Evolutionary conservation across 2,329 filamentous ascomycete species (phyloP).

Genomic region (Colletotrichum cuscutae): DNA sequence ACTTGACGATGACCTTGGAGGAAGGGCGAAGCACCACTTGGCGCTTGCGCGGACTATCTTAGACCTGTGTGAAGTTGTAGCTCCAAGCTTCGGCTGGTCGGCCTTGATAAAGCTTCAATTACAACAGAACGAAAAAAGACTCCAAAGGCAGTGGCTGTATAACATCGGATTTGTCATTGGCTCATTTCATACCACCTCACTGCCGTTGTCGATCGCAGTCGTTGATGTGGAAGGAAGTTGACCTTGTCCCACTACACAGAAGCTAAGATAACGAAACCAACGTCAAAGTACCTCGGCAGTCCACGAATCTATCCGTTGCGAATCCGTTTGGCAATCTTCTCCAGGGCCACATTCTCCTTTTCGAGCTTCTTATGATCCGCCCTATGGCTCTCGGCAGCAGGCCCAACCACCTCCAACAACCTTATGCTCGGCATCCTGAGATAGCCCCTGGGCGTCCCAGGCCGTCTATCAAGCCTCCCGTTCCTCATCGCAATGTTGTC

Average conservation of each 20-base stretch:
- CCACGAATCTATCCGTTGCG: neutral
- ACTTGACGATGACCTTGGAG: too few species aligned
- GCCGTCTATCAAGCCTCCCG: neutral
- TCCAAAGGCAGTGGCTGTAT: too few species aligned
- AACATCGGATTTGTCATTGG: too few species aligned
- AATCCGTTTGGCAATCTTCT: neutral
- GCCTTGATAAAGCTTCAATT: too few species aligned
- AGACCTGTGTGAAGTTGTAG: neutral
- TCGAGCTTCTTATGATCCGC: neutral
- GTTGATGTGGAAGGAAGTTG: too few species aligned
- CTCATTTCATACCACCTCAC: too few species aligned
- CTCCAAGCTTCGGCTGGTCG: neutral
- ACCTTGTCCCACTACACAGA: too few species aligned
- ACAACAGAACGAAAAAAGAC: too few species aligned
- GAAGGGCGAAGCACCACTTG: too few species aligned
- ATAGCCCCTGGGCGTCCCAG: neutral
- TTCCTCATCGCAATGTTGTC: slow-evolving; percentile 10
- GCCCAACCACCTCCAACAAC: slow-evolving; percentile 3
- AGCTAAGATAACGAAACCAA: too few species aligned
- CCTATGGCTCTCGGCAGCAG: neutral
- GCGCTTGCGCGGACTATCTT: neutral
- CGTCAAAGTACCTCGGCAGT: neutral
- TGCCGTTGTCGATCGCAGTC: too few species aligned
- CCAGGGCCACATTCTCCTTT: neutral
- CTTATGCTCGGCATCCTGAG: slow-evolving; percentile 1